Evolutionary conservation across 2,329 filamentous ascomycete species (phyloP).

Genomic region (Fusarium buharicum): DNA sequence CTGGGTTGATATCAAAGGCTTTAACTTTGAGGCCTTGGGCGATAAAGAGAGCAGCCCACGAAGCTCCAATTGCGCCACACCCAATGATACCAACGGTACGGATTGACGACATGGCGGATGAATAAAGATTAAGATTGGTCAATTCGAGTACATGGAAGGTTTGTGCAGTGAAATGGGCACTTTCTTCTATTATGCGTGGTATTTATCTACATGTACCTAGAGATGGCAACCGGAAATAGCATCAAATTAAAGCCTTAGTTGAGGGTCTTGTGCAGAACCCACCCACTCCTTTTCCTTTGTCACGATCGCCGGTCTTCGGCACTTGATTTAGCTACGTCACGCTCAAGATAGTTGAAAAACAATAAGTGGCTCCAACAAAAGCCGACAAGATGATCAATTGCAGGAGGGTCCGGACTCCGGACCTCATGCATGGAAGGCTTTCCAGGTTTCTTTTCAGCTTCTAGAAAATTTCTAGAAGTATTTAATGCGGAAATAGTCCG

Average conservation of each 20-base stretch:
- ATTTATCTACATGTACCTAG: background rate
- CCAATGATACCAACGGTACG: conserved; percentile 15
- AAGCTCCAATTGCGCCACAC: conserved; percentile 21
- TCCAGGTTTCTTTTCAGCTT: background rate
- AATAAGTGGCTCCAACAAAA: no score
- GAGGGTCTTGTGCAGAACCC: background rate
- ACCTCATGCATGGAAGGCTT: background rate
- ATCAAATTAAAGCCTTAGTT: no score
- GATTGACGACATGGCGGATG: conserved; percentile 7
- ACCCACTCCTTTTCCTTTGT: background rate
- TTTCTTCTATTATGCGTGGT: background rate
- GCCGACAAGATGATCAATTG: no score
- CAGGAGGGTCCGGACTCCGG: background rate
- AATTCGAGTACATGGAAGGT: background rate
- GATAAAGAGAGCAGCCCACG: conserved; percentile 20
- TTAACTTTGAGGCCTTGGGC: conserved; percentile 22
- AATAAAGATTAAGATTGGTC: background rate
- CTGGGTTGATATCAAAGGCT: conserved; percentile 26
- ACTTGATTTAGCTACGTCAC: background rate
- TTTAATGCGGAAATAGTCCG: background rate
- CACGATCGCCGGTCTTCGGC: background rate
- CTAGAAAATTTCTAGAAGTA: background rate
- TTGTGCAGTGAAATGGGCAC: background rate
- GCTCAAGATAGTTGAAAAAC: no score
- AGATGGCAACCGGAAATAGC: background rate